These are phyloP conservation scores for Fistulinella prunicolor DNA, from an alignment of 768 basidiomycete species.

Conservation along the genomic window DNA sequence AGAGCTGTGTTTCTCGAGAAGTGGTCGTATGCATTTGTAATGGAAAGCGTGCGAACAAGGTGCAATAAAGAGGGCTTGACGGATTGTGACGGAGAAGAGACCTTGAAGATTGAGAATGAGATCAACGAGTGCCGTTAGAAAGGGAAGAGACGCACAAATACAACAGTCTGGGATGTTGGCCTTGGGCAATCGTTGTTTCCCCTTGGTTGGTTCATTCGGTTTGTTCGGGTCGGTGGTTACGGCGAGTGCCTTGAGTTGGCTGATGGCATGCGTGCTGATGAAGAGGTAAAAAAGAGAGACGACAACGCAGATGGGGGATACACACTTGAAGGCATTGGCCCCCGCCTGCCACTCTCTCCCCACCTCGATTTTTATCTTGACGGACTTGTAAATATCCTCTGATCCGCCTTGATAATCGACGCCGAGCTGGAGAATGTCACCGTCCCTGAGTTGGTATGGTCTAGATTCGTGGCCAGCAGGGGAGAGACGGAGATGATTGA, in stretches of 20 bases:
- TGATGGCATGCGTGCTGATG: conserved; percentile 65
- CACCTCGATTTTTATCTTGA: conserved; percentile 92
- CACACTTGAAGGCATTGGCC: conserved; percentile 84
- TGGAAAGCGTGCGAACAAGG: conserved; percentile 96
- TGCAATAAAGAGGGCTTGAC: conserved; percentile 95
- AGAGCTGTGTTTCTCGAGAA: conserved; percentile 85
- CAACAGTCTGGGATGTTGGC: conserved; percentile 78
- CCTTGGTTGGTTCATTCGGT: conserved; percentile 13
- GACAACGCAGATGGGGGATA: background rate
- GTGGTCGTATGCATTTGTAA: conserved; percentile 94
- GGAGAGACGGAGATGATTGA: conserved; percentile 91
- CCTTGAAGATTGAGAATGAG: conserved; percentile 33
- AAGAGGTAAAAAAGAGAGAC: background rate
- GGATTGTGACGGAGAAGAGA: conserved; percentile 86
- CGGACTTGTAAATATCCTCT: conserved; percentile 95
- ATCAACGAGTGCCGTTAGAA: background rate
- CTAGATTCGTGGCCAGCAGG: conserved; percentile 79
- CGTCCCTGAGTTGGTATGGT: conserved; percentile 80
- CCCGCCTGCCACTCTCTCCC: conserved; percentile 87
- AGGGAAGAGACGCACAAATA: conserved; percentile 64
- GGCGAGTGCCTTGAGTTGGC: conserved; percentile 75
- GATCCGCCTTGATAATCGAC: conserved; percentile 97
- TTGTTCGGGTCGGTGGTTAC: conserved; percentile 31
- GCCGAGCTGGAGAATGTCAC: conserved; percentile 91
- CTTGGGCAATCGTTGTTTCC: conserved; percentile 34